phyloP scores from a whole-genome alignment of 768 basidiomycete species.

The Albatrellus ellisii region DNA sequence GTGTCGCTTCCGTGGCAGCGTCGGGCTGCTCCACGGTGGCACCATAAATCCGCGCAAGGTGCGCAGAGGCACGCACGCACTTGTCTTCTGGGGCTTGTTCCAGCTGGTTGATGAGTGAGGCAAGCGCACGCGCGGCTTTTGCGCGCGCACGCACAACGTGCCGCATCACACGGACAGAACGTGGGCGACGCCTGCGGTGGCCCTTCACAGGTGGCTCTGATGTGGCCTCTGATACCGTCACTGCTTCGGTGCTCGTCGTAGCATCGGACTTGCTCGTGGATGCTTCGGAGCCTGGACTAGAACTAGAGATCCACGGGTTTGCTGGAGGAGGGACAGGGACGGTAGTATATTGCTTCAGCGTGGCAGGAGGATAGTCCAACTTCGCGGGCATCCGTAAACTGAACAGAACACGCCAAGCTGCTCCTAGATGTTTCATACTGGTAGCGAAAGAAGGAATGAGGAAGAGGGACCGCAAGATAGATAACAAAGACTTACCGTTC shows the following conservation, averaged over 20 bases:
- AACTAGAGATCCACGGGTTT: constrained; percentile 57
- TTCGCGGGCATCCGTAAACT: constrained; percentile 84
- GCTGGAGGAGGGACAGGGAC: constrained; percentile 52
- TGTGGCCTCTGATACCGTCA: constrained; percentile 16
- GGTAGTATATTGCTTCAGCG: constrained; percentile 60
- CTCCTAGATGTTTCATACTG: constrained; percentile 70
- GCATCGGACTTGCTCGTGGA: constrained; percentile 14
- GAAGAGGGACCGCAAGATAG: constrained; percentile 10
- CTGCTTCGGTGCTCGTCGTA: constrained; percentile 7
- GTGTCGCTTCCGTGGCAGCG: too few species aligned
- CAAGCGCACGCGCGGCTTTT: constrained; percentile 68
- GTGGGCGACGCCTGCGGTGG: constrained; percentile 33
- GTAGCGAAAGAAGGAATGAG: constrained; percentile 4
- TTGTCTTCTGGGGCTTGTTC: constrained; percentile 28
- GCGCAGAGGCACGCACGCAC: constrained; percentile 34
- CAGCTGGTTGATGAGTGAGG: constrained; percentile 56
- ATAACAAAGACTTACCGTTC: constrained; percentile 52
- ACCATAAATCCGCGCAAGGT: constrained; percentile 34
- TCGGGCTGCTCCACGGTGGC: constrained; percentile 22
- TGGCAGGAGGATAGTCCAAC: constrained; percentile 70
- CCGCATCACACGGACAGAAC: constrained; percentile 74
- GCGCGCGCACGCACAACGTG: constrained; percentile 82
- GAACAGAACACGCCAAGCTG: constrained; percentile 94
- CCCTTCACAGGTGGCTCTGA: constrained; percentile 11
- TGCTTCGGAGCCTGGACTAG: constrained; percentile 16